These are phyloP conservation scores for Francoa sonchifolia DNA, from an alignment of 441 rosid species.

Conservation along the genomic window DNA sequence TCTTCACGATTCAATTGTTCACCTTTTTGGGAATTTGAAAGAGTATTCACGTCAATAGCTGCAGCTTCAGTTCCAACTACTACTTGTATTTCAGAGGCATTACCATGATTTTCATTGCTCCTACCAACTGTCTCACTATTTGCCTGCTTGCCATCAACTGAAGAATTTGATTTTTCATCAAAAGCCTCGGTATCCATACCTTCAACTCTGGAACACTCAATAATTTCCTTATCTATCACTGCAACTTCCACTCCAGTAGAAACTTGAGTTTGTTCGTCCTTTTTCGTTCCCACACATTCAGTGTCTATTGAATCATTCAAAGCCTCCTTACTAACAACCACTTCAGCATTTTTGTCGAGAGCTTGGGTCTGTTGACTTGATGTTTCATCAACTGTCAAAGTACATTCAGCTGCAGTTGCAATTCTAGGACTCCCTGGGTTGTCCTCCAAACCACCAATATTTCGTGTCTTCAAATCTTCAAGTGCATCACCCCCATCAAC, in stretches of 20 bases:
- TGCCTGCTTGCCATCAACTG: constrained; percentile 16
- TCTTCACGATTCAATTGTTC: too few relatives aligned
- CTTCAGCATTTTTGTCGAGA: constrained; percentile 7
- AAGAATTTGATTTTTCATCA: constrained; percentile 29
- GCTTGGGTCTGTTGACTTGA: constrained; percentile 10
- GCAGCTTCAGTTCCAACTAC: constrained; percentile 24
- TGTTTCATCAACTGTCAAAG: constrained; percentile 10
- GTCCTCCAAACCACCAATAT: constrained; percentile 10
- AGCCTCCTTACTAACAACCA: constrained; percentile 7
- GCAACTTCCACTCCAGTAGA: constrained; percentile 19
- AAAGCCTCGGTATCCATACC: constrained; percentile 32
- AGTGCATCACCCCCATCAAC: constrained; percentile 9
- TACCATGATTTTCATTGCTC: constrained; percentile 5
- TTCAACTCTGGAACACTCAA: constrained; percentile 21
- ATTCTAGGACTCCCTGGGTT: constrained; percentile 9
- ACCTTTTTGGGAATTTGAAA: constrained; percentile 27
- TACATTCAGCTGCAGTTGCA: constrained; percentile 8
- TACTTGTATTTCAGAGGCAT: constrained; percentile 7
- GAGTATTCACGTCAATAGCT: constrained; percentile 18
- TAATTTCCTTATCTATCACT: constrained; percentile 18
- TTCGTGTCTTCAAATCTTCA: constrained; percentile 7
- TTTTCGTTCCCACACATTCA: constrained; percentile 14
- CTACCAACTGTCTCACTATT: constrained; percentile 12
- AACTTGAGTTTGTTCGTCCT: constrained; percentile 17
- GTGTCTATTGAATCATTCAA: too few relatives aligned